Evolutionary conservation across 2,329 filamentous ascomycete species (phyloP), one percentile per base, ranked within the genome.

Genomic region (Epichloe sibirici): DNA sequence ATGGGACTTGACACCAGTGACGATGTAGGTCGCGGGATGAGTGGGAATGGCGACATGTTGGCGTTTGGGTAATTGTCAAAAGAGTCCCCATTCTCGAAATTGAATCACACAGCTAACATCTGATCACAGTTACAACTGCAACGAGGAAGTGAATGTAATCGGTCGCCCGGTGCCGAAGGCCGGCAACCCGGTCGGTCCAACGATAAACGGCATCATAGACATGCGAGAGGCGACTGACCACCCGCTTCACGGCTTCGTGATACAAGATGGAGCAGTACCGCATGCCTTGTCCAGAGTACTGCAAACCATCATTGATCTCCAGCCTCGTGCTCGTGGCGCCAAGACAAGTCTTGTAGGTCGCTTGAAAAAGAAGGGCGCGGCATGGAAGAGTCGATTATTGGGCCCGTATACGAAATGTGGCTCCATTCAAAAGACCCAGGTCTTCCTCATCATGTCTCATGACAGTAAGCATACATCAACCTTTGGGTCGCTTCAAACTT

Each of bases 401-500:
- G 82, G 82, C 0, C 79, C 81, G 0, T 83, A 83, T 57, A 73
- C 68, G 50, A 68, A 69, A 6, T 69, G 71, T 6, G 78, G 82
- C 0, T 78, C 79, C 17, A 66, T 83, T 21, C 75, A 78, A 61
- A 75, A 69, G 53, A 86, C 81, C 0, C 77, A 83, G 53, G 73
- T 81, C 0, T 86, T 84, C 61, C 70, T 86, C 4, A 72, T 85
- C 61, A 84, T 85, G 80, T 79, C 77, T 2, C 81, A 85, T 58
- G 82, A 85, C 57, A 80, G 75, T 70, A 68, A 61, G 68, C 21
- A 13, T 31, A 1, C 1, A 13, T 25, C 34, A 7, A 21, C 13
- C 15, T 11, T 45, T 17, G 7, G 15, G 3, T 34, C 3, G 28
- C 28, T 11, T 9, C 28, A n/a, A 44, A 17, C 6, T 13, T 13